Base-by-base conservation (phyloP, 2,329 filamentous ascomycete species). In the Aspergillus brunneoviolaceus region DNA sequence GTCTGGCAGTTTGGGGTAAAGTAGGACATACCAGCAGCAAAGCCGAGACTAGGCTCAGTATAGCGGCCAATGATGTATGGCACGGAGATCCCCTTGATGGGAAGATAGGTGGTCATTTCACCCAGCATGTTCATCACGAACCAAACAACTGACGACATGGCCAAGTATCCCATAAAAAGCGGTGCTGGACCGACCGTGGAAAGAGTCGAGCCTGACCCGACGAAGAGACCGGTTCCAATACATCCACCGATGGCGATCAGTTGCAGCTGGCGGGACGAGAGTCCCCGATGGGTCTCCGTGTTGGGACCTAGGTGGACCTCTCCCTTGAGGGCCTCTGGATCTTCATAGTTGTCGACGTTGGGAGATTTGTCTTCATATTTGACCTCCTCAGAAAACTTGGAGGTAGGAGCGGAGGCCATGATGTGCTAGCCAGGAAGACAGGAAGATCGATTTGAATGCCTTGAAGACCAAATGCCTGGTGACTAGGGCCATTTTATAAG, bases 101-200 rank as follows among this genome's bases (percentile, higher is more conserved):
- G 84, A 25, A 85, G 75, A 61, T 83, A 85, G 6, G 83, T 80
- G 56, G 80, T 81, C 81, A 87, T 85, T 72, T 87, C 85, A 56
- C 82, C 84, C 35, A 86, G 65, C 23, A 70, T 68, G 55, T 78
- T 77, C 72, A 79, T 78, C n/a, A 79, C 68, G 50, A 72, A 70
- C 64, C 70, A 79, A 3, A 79, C 72, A n/a, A 77, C 66, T 31
- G 69, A 67, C 6, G 71, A 71, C 68, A 76, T 76, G 49, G 66
- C 65, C n/a, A 72, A 63, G 60, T 75, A 79, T 21, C 67, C 73
- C 70, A 75, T 75, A 59, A 75, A 70, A 35, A 76, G 66, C 10
- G 73, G 75, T 31, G 72, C 72, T 64, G 82, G 82, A 21, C 82
- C 82, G 66, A 79, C 80, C 5, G 72, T 79, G 10, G 77, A 74